Evolutionary conservation across 208 protist species (phyloP).

Genomic region (Endotrypanum monterogeii): DNA sequence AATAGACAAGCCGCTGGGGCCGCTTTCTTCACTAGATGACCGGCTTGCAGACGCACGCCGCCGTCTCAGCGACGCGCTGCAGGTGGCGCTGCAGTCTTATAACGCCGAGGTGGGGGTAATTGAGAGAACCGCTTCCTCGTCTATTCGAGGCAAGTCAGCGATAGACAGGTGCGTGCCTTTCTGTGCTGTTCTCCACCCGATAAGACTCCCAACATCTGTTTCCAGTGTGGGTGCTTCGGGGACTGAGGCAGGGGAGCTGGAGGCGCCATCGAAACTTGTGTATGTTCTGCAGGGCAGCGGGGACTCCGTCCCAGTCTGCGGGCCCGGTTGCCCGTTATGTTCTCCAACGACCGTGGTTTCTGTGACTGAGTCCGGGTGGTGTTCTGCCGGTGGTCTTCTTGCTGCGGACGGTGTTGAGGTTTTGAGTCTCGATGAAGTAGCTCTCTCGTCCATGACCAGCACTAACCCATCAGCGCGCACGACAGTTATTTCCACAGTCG

Average conservation of each 20-base stretch:
- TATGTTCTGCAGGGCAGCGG: neutral
- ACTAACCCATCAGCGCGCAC: slow-evolving; percentile 15
- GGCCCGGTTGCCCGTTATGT: neutral
- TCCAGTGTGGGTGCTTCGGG: neutral
- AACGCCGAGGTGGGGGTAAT: slow-evolving; percentile 12
- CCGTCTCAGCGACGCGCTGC: slow-evolving; percentile 12
- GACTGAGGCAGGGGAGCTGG: neutral
- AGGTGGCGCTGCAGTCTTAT: slow-evolving; percentile 14
- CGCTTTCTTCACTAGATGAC: neutral
- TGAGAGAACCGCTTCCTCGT: too few species aligned
- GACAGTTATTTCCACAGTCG: slow-evolving; percentile 13
- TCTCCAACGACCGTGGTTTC: neutral
- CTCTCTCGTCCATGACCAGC: slow-evolving; percentile 2
- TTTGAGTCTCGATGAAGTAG: neutral
- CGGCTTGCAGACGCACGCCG: slow-evolving; percentile 5
- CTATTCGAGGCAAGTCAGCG: neutral
- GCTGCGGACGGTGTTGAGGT: neutral
- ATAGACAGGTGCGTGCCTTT: neutral
- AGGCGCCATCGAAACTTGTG: neutral
- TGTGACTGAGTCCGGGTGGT: neutral
- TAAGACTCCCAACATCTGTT: neutral
- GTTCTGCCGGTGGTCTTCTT: neutral
- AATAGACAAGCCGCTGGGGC: neutral
- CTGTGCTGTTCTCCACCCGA: slow-evolving; percentile 15
- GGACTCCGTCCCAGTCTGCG: neutral